Conservation (phyloP, 345 rosid species). For the Psidium friedrichsthalianum region DNA sequence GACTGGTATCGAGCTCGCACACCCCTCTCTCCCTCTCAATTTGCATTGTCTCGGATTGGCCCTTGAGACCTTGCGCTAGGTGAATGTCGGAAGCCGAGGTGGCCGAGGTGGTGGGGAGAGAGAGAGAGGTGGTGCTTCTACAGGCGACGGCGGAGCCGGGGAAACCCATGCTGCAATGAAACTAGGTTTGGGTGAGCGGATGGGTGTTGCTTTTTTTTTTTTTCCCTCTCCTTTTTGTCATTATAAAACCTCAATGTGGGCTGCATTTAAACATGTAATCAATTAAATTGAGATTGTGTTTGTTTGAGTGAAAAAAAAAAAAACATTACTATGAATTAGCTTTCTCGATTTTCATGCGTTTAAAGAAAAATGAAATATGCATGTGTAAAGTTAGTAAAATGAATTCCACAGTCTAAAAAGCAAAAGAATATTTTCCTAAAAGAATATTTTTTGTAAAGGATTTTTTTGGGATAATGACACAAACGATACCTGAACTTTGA, state of each 20-base stretch:
- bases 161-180: neutral
- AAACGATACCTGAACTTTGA: too few species aligned
- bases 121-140: neutral
- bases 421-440: neutral
- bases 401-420: too few species aligned
- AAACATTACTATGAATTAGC: neutral
- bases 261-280: neutral
- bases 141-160: neutral
- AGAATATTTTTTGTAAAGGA: neutral
- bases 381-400: neutral
- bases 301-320: neutral
- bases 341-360: fast-evolving
- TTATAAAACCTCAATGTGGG: neutral
- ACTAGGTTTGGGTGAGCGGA: neutral
- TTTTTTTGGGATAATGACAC: too few species aligned
- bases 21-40: neutral
- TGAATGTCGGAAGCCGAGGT: neutral
- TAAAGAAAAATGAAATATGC: neutral
- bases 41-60: neutral
- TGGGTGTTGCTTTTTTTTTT: neutral
- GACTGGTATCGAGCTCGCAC: neutral
- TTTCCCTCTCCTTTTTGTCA: neutral
- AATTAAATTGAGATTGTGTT: neutral
- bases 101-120: neutral
- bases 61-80: neutral